Conservation (phyloP, 148 eudicot species). For the Vaccinium myrtillus region DNA sequence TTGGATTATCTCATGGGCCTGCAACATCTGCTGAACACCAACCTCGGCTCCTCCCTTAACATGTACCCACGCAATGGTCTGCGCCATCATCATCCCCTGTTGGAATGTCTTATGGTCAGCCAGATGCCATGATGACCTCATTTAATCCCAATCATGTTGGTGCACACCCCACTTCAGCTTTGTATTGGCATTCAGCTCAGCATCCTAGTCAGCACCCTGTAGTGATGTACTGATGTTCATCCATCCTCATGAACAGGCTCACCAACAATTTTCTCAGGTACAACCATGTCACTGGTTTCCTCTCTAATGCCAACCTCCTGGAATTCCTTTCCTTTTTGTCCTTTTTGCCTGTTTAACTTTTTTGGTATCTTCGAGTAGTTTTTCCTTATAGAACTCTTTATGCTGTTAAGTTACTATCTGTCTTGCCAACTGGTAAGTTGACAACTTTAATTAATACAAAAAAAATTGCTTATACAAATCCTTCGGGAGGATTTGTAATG, state of each 20-base stretch:
- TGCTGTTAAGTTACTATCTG: not conserved
- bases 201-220: slow-evolving; percentile 74
- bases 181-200: slow-evolving; percentile 74
- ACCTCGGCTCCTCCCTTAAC: slow-evolving; percentile 64
- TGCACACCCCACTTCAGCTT: slow-evolving; percentile 8
- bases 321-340: not conserved
- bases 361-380: not conserved
- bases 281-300: not conserved
- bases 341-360: not conserved
- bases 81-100: slow-evolving; percentile 56
- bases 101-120: slow-evolving; percentile 67
- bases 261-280: slow-evolving; percentile 74
- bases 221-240: slow-evolving; percentile 68
- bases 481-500: not conserved
- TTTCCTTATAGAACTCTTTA: not conserved
- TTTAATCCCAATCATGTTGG: slow-evolving; percentile 59
- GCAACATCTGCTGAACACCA: slow-evolving; percentile 63
- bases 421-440: not conserved
- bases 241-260: slow-evolving; percentile 79
- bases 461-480: too few relatives aligned
- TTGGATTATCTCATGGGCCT: slow-evolving; percentile 66
- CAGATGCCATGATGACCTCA: slow-evolving; percentile 64
- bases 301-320: not conserved
- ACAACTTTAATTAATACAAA: not conserved
- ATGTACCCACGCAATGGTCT: slow-evolving; percentile 58